Base-by-base conservation (phyloP, 352 stramenopile genomes). In the Globisporangium parvum region DNA sequence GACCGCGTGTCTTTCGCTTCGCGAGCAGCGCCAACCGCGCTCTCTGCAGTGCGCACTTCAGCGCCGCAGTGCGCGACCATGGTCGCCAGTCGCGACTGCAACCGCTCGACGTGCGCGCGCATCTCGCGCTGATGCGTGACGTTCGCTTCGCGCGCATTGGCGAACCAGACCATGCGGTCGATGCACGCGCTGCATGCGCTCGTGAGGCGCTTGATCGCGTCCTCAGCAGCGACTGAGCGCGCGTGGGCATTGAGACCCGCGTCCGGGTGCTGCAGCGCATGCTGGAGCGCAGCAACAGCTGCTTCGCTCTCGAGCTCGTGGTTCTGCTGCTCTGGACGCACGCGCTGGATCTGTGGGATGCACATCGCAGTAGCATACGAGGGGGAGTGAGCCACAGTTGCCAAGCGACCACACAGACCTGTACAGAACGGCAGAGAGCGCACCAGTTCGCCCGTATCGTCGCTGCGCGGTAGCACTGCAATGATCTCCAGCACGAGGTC, bases 141-240 rank as follows among this genome's bases (percentile, higher is more conserved):
- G 5, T 59, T 69, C 9, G 45, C 39, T 11, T 61, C 37, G 3
- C 55, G 46, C 0, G 60, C 64, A 6, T 62, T 10, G 5, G 46
- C 23, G 20, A 80, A 71, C 55, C 74, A 77, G 28, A 62, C 47
- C 9, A 89, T 50, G 1, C 62, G 60, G 44, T 66, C 60, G 48
- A 87, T 65, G 26, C 76, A 79, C 5, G 61, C 53, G 11, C 60
- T 59, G 21, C 75, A 84, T 8, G 69, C 69, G 14, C 55, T 51
- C 24, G 70, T 78, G 20, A 88, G 49, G 37, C 60, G 59, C 33
- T 68, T 58, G 45, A 90, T 85, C 3, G 70, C 62, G 12, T 63
- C 65, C 49, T 75, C 63, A 0, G 73, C 69, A 20, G 72, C 70
- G 15, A 67, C 65, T 1, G 77, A 72, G 9, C 74, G 62, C 55